A percentile compares a stretch with the other conserved stretches of the same genome.
phyloP scores from a whole-genome alignment of 73 alveolate species.

The Stentor roeselii region DNA sequence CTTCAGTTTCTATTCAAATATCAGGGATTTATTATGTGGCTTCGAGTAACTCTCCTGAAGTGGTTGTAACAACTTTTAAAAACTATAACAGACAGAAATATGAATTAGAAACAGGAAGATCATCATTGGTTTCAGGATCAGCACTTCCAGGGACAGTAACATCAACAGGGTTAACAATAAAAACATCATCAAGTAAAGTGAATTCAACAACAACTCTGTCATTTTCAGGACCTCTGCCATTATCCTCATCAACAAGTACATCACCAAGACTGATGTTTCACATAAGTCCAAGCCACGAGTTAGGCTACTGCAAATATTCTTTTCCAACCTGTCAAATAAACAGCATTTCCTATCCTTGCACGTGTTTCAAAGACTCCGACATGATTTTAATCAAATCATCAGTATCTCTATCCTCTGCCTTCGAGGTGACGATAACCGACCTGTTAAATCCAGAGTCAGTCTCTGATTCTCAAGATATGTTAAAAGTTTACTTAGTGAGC shows the following conservation, averaged over 20 bases:
- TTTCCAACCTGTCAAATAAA: conserved; percentile 10
- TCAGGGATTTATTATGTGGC: neutral
- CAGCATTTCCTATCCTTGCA: neutral
- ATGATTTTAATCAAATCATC: neutral
- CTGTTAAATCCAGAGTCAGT: conserved; percentile 22
- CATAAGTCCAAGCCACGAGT: conserved; percentile 2
- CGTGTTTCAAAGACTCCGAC: neutral
- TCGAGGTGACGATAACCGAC: neutral
- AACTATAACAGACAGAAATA: conserved; percentile 10
- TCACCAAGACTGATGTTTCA: conserved; percentile 5
- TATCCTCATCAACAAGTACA: conserved; percentile 24
- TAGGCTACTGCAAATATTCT: conserved; percentile 16
- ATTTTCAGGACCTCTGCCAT: neutral
- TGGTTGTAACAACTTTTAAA: conserved; percentile 17
- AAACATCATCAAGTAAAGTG: neutral
- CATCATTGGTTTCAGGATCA: conserved; percentile 4
- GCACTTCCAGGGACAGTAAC: conserved; percentile 26
- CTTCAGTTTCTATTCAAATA: conserved; percentile 10
- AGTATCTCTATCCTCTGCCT: neutral
- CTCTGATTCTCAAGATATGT: neutral
- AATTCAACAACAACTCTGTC: conserved; percentile 35
- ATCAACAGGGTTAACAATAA: neutral
- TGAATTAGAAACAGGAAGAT: conserved; percentile 24
- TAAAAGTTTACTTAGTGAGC: neutral
- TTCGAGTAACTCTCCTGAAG: conserved; percentile 2